These are phyloP conservation scores for Erodium moschatum DNA, from an alignment of 441 rosid genomes.

Conservation along the genomic window DNA sequence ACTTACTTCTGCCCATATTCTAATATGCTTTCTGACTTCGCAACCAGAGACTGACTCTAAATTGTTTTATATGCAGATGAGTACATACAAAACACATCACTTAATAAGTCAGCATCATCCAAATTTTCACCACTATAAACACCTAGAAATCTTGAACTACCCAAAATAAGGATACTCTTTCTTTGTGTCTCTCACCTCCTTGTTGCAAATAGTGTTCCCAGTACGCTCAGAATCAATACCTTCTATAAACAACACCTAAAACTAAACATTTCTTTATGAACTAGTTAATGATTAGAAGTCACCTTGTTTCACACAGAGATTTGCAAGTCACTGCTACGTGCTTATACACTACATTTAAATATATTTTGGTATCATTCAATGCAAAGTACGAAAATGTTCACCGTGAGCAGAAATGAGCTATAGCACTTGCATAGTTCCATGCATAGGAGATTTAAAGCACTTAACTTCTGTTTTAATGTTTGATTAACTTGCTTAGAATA, in stretches of 20 bases:
- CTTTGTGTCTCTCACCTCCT: background rate
- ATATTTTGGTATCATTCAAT: constrained; percentile 1
- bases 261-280: background rate
- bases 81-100: background rate
- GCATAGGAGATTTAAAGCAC: background rate
- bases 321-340: background rate
- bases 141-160: background rate
- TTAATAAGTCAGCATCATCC: background rate
- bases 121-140: background rate
- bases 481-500: background rate
- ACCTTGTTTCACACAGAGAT: constrained; percentile 1
- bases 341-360: background rate
- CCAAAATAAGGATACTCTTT: background rate
- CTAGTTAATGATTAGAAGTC: background rate
- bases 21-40: background rate
- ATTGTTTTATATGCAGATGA: background rate
- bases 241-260: background rate
- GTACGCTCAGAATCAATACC: too few species aligned
- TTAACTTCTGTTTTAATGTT: background rate
- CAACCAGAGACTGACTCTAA: background rate
- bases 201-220: background rate
- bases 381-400: constrained; percentile 6
- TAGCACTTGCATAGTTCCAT: background rate
- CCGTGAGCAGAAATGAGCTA: too few species aligned
- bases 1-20: too few species aligned